Evolutionary conservation across 768 basidiomycete species (phyloP).

Genomic region (Gelatoporia subvermispora): DNA sequence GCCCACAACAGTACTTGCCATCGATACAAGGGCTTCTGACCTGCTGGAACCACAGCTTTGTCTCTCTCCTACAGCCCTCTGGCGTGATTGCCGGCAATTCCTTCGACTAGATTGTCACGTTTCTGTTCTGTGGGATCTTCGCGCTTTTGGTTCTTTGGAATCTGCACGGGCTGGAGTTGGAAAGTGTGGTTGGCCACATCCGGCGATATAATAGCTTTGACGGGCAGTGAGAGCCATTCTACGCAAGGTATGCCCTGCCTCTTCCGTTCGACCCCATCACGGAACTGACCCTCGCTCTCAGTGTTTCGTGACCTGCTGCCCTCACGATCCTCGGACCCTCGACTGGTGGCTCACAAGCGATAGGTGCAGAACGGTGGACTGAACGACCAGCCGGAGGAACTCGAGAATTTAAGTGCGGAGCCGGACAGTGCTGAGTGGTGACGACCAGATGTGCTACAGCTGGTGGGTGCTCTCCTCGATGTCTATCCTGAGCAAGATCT

Average conservation of each 20-base stretch:
- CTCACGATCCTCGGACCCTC: slow-evolving; percentile 82
- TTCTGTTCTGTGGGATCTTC: slow-evolving; percentile 79
- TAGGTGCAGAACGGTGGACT: slow-evolving; percentile 92
- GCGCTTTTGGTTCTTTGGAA: slow-evolving; percentile 78
- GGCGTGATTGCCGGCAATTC: slow-evolving; percentile 88
- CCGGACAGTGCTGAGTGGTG: not conserved
- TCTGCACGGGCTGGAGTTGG: slow-evolving; percentile 61
- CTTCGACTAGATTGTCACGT: slow-evolving; percentile 93
- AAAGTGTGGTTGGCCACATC: slow-evolving; percentile 69
- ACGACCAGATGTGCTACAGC: slow-evolving; percentile 85
- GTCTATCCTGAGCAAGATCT: slow-evolving; percentile 74
- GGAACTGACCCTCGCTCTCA: slow-evolving; percentile 24
- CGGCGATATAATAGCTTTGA: slow-evolving; percentile 85
- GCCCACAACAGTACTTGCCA: slow-evolving; percentile 15
- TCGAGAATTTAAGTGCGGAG: slow-evolving; percentile 74
- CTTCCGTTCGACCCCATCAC: not conserved
- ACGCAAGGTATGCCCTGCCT: slow-evolving; percentile 61
- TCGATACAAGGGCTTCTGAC: not conserved
- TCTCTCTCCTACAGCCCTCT: slow-evolving; percentile 78
- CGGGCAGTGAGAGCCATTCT: slow-evolving; percentile 94
- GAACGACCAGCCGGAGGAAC: slow-evolving; percentile 96
- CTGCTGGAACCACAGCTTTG: slow-evolving; percentile 50
- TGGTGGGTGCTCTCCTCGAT: slow-evolving; percentile 93
- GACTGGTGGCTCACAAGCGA: slow-evolving; percentile 90
- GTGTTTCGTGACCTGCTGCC: slow-evolving; percentile 86